These are phyloP conservation scores for Blepharisma japonicum DNA, from an alignment of 73 alveolate genomes.

Conservation along the genomic window DNA sequence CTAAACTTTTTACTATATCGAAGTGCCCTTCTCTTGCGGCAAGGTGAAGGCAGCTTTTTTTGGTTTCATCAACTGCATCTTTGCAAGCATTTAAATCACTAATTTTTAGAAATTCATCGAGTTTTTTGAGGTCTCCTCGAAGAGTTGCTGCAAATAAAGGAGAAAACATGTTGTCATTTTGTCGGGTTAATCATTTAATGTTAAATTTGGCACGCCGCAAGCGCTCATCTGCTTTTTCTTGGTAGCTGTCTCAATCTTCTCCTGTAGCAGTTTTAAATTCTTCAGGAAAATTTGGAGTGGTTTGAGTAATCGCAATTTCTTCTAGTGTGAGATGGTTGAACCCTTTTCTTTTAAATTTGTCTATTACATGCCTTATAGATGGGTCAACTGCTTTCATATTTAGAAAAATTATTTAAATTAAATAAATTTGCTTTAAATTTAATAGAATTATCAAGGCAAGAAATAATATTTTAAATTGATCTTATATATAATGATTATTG, in stretches of 20 bases:
- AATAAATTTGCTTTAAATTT: too few relatives aligned
- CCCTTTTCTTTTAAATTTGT: slow-evolving; percentile 88
- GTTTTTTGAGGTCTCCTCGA: slow-evolving; percentile 75
- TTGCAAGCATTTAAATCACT: slow-evolving; percentile 60
- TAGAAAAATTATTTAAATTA: neutral
- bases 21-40: slow-evolving; percentile 81
- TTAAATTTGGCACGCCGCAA: slow-evolving; percentile 83
- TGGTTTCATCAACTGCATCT: slow-evolving; percentile 63
- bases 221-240: slow-evolving; percentile 87
- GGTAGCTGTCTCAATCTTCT: slow-evolving; percentile 86
- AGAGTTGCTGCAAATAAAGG: slow-evolving; percentile 61
- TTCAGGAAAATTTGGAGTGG: slow-evolving; percentile 78
- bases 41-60: slow-evolving; percentile 77
- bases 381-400: slow-evolving; percentile 17
- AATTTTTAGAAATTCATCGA: slow-evolving; percentile 50
- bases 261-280: slow-evolving; percentile 76
- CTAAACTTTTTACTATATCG: slow-evolving; percentile 53
- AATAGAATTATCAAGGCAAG: too few relatives aligned
- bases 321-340: slow-evolving; percentile 88
- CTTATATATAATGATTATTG: too few relatives aligned
- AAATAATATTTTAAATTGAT: too few relatives aligned
- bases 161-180: slow-evolving; percentile 34
- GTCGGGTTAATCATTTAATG: slow-evolving; percentile 84
- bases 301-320: slow-evolving; percentile 91
- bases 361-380: slow-evolving; percentile 50